Base-by-base conservation (phyloP, 371 early-diverging fungal genomes). In the Conidiobolus incongruus region DNA sequence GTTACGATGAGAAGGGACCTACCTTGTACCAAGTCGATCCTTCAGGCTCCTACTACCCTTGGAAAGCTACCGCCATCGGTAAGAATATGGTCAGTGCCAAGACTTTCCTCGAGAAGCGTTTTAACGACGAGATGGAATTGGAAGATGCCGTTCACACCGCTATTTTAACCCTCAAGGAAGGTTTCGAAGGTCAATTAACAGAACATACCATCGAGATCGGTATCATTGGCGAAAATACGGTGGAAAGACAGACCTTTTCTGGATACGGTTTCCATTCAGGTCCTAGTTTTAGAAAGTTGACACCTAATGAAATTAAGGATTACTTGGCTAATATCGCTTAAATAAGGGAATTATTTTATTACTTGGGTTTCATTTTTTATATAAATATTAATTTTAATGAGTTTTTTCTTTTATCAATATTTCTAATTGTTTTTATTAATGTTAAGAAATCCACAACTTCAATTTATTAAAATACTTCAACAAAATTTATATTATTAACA, bases 121-220 rank as follows among this genome's bases (percentile, higher is more conserved):
- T 79, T 56, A 77, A 79, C 28, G 83, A 80, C 41, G 81, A 79
- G 29, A 83, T 93, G 69, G 92, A 89, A 59, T 67, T 93, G 30
- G 98, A 97, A 62, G 98, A 97, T 54, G 95, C 98, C 6, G 82
- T 94, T 34, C 94, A 97, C 59, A 95, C 93, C 20, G 90, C 95
- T 20, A 91, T 94, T 49, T 64, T 94, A 47, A 92, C 98, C 38
- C 72, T 97, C 33, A 97, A 97, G 64, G 95, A 97, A 61, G 90
- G 91, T 15, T 90, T 87, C 53, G 98, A 94, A 56, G 95, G 95
- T 30, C 77, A 77, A 51, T 83, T 97, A 83, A 83, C 77, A 26
- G 93, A 87, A 51, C 66, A 78, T 44, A 76, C 77, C 20, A 70
- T 97, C 46, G 98, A 97, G 47, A 89, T 97, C 56, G 98, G 94